Conservation (phyloP, 176 grass and related monocot species). For the Aegilops speltoides region DNA sequence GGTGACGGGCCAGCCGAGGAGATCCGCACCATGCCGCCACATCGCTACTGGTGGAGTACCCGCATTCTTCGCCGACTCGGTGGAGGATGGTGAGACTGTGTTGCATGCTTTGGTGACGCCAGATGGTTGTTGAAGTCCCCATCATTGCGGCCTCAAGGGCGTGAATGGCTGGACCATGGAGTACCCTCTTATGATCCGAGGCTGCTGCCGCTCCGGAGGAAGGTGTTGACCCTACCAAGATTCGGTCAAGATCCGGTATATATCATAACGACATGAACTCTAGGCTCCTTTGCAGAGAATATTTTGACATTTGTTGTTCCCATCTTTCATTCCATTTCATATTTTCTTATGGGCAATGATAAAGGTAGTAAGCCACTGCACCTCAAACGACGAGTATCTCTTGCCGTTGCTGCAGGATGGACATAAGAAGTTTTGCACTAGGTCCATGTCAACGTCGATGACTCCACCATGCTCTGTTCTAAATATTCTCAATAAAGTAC, state of each 20-base stretch:
- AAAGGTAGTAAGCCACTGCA: no score
- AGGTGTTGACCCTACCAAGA: constrained; percentile 41
- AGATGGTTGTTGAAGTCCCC: constrained; percentile 59
- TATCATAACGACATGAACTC: background rate
- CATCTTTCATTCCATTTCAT: no score
- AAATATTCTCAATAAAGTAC: no score
- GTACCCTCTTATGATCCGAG: constrained; percentile 48
- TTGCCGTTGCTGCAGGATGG: no score
- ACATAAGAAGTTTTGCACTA: no score
- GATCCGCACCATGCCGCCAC: constrained; percentile 48
- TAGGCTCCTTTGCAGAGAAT: background rate
- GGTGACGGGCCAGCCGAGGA: constrained; percentile 13
- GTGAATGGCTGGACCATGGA: constrained; percentile 46
- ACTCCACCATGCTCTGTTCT: no score
- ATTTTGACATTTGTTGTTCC: background rate
- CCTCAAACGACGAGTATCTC: no score
- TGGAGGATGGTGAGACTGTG: constrained; percentile 27
- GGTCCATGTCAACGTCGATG: no score
- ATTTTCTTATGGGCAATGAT: no score
- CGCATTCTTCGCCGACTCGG: constrained; percentile 41
- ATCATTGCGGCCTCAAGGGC: constrained; percentile 43
- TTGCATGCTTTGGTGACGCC: constrained; percentile 53
- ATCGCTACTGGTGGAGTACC: constrained; percentile 56
- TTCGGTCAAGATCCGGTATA: constrained; percentile 57
- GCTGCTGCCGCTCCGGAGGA: constrained; percentile 36